Evolutionary conservation across 768 basidiomycete species (phyloP), one percentile per base, ranked within the genome.

Genomic region (Xanthoconium purpureum): DNA sequence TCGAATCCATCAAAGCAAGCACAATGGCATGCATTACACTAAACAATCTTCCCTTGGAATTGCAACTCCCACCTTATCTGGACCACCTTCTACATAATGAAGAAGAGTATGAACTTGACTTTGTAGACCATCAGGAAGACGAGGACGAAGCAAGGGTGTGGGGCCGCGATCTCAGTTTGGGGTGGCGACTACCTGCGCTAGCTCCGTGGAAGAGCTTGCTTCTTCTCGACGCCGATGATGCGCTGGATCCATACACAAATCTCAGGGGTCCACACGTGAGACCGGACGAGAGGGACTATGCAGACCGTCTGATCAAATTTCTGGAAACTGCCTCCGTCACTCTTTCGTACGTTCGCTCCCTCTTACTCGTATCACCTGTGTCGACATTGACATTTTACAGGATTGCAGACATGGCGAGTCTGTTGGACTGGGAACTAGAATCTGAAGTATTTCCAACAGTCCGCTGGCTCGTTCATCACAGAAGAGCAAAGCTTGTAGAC

Each of bases 201-300:
- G 78, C 84, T 15, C 95, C 96, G 6, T 98, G 96, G 96, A 97
- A 97, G 67, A 89, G 91, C 20, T 69, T 98, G 15, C 73, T 98
- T 7, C 79, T 94, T 15, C 66, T 96, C 15, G 88, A 92, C 50
- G 74, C 81, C 63, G 73, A 79, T 15, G 77, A 78, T 15, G 81
- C 78, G 29, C 66, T 81, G 49, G 84, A 87, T 55, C 81, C 84
- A 2, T 82, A 83, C 59, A 74, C 80, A 65, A 85, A 84, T 55
- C 71, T 87, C 48, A 73, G 80, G 59, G 82, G 80, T 2, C 80
- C 82, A 2, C 82, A 85, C 52, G 75, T 85, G 17, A 81, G 75
- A 51, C 75, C 83, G 0, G 88, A 88, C 44, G 90, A 91, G 59
- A 76, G 81, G 52, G 77, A 78, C 24, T 74, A 89, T 17, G 87